Percentiles rank a stretch among this genome's conserved stretches.
These are phyloP conservation scores for Phaeosphaeriaceae sp. DNA, from an alignment of 2,329 filamentous ascomycete genomes.

Conservation along the genomic window DNA sequence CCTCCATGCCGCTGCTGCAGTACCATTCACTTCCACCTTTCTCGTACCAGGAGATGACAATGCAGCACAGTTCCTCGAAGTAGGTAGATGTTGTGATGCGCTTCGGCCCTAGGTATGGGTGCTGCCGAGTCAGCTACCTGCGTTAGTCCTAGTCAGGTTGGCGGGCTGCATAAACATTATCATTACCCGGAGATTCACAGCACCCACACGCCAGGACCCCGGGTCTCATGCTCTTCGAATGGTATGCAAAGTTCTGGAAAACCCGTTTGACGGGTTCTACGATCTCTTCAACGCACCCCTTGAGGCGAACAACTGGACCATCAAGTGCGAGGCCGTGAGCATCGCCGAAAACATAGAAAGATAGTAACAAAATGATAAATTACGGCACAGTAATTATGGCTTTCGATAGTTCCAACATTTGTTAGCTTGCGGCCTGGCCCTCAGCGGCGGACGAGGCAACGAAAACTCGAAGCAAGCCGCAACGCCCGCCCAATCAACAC, in stretches of 20 bases:
- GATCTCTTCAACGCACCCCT: background rate
- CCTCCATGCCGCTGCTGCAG: background rate
- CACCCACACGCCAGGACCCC: conserved; percentile 11
- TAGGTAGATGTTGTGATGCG: background rate
- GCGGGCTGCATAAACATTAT: conserved; percentile 7
- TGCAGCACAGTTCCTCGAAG: background rate
- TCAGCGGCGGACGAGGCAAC: conserved; percentile 3
- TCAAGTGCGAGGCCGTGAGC: too few relatives aligned
- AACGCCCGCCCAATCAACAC: conserved; percentile 3
- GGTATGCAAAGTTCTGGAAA: background rate
- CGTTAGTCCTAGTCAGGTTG: background rate
- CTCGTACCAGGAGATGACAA: too few relatives aligned
- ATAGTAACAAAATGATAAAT: too few relatives aligned
- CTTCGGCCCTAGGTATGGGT: background rate
- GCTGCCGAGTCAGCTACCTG: background rate
- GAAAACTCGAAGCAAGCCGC: conserved; percentile 3
- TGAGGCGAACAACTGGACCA: too few relatives aligned
- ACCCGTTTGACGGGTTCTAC: background rate
- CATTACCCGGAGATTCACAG: conserved; percentile 11
- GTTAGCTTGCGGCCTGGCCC: background rate
- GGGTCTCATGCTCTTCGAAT: conserved; percentile 2
- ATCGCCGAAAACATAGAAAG: too few relatives aligned
- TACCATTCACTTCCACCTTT: too few relatives aligned
- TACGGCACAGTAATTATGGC: conserved; percentile 4
- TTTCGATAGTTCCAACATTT: conserved; percentile 9